phyloP scores from a whole-genome alignment of 1,139 yeast genomes.

The Scheffersomyces quercinus region DNA sequence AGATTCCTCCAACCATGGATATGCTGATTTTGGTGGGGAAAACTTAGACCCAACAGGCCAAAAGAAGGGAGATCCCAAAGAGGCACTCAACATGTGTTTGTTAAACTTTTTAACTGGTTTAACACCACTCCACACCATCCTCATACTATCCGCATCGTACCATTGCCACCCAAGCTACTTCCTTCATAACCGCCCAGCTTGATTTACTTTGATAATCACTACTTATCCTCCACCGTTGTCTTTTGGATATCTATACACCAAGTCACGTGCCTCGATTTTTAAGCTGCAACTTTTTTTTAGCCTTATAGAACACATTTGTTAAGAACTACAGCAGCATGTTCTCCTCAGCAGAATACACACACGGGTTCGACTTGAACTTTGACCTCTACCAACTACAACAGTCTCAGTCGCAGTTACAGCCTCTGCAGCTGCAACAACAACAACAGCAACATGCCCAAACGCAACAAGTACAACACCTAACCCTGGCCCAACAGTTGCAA shows the following conservation, averaged over 20 bases:
- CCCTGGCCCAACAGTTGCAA: no score
- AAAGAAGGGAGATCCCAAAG: conserved; percentile 62
- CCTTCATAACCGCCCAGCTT: no score
- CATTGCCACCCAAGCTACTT: no score
- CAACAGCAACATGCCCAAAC: neutral
- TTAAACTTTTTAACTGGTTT: conserved; percentile 43
- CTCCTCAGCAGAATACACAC: neutral
- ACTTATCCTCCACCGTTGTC: no score
- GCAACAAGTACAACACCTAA: neutral
- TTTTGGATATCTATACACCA: no score
- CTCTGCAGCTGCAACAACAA: neutral
- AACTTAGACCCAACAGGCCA: conserved; percentile 55
- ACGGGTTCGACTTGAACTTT: conserved; percentile 1
- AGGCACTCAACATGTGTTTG: conserved; percentile 49
- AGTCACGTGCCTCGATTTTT: no score
- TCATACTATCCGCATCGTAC: no score
- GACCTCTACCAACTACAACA: neutral
- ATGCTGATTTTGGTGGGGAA: conserved; percentile 61
- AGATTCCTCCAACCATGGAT: conserved; percentile 59
- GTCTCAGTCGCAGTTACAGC: neutral
- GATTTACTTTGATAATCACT: no score
- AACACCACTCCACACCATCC: neutral
- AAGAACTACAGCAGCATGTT: neutral
- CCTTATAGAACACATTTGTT: no score
- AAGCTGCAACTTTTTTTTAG: no score